Percentiles rank a stretch among this genome's conserved stretches.
phyloP scores from a whole-genome alignment of 116 monocot species.

The Zostera marina region DNA sequence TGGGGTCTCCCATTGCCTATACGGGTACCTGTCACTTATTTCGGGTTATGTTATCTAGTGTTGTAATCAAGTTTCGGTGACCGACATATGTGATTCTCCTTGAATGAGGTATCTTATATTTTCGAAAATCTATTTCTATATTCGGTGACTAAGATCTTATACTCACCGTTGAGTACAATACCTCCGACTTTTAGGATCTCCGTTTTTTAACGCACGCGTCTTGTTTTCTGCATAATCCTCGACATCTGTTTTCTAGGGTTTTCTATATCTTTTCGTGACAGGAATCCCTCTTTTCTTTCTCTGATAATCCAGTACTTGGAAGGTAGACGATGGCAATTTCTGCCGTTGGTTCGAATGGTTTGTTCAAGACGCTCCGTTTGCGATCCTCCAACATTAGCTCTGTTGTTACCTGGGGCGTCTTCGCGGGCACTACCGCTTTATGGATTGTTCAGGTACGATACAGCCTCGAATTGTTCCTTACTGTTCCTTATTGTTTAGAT shows the following conservation, averaged over 20 bases:
- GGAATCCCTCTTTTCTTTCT: background rate
- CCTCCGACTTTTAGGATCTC: too few species aligned
- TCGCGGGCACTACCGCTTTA: background rate
- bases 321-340: background rate
- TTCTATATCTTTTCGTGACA: background rate
- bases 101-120: too few species aligned
- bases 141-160: too few species aligned
- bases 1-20: too few species aligned
- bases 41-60: too few species aligned
- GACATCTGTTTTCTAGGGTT: background rate
- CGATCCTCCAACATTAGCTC: constrained; percentile 1
- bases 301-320: background rate
- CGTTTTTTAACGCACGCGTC: too few species aligned
- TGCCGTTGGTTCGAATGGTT: background rate
- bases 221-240: background rate
- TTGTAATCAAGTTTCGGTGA: too few species aligned
- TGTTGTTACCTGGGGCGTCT: constrained; percentile 1
- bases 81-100: too few species aligned
- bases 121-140: too few species aligned
- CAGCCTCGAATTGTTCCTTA: background rate
- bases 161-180: too few species aligned
- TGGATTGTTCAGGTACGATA: constrained; percentile 1
- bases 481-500: background rate
- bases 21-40: too few species aligned
- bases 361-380: constrained; percentile 2